phyloP scores from a whole-genome alignment of 768 basidiomycete species.

The Collybia sp. region DNA sequence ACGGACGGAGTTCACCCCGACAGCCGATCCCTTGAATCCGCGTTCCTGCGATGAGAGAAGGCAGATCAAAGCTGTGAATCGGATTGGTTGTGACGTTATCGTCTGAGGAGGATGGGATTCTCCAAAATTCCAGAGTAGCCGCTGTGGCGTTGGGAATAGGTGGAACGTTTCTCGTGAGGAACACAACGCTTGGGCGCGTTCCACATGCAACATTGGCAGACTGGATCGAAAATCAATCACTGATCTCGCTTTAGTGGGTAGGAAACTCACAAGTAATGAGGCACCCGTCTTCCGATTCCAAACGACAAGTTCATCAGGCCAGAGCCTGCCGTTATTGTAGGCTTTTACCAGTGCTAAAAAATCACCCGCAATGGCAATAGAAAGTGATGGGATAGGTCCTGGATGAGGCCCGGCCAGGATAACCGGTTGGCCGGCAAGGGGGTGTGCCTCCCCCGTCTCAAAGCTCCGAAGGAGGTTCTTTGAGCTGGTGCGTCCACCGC shows the following conservation, averaged over 20 bases:
- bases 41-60: constrained; percentile 18
- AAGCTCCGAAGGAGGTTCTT: constrained; percentile 25
- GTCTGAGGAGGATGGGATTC: too few relatives aligned
- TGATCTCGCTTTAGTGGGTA: too few relatives aligned
- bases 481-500: too few relatives aligned
- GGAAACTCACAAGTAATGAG: too few relatives aligned
- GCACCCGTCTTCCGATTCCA: too few relatives aligned
- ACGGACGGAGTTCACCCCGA: constrained; percentile 37
- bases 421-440: constrained; percentile 20
- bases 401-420: constrained; percentile 22
- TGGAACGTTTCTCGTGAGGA: too few relatives aligned
- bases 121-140: too few relatives aligned
- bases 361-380: constrained; percentile 41
- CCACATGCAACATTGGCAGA: too few relatives aligned
- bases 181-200: constrained; percentile 23
- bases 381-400: constrained; percentile 24
- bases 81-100: constrained; percentile 12
- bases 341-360: constrained; percentile 34
- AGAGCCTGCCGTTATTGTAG: too few relatives aligned
- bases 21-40: constrained; percentile 23
- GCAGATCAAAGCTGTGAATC: constrained; percentile 21
- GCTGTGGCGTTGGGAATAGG: too few relatives aligned
- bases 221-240: too few relatives aligned
- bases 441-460: constrained; percentile 32
- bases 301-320: constrained; percentile 20